These are phyloP conservation scores for Arachnomyces sp. DNA, from an alignment of 2,329 filamentous ascomycete genomes.

Conservation along the genomic window DNA sequence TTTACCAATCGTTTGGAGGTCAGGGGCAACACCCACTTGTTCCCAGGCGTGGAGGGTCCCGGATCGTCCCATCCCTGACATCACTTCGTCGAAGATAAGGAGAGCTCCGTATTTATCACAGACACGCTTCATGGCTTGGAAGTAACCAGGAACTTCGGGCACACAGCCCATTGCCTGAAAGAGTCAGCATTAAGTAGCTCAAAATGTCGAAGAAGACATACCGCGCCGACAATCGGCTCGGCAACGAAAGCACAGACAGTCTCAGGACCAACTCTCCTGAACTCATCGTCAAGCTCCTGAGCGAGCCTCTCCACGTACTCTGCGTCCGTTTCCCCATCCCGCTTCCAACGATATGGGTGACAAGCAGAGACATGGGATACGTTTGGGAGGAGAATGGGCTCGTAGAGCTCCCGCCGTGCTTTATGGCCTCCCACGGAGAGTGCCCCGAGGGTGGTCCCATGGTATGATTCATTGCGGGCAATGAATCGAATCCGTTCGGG, in stretches of 20 bases:
- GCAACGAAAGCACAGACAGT: conserved; percentile 64
- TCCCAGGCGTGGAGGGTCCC: conserved; percentile 53
- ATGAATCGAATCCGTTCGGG: conserved; percentile 54
- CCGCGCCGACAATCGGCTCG: conserved; percentile 63
- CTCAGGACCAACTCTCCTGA: conserved; percentile 53
- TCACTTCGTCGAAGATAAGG: conserved; percentile 71
- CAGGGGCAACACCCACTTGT: conserved; percentile 49
- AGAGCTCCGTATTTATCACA: conserved; percentile 65
- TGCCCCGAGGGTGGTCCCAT: conserved; percentile 61
- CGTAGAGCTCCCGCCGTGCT: conserved; percentile 52
- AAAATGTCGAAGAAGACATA: conserved; percentile 31
- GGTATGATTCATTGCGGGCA: conserved; percentile 57
- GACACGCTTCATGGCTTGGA: conserved; percentile 57
- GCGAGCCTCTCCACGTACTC: conserved; percentile 55
- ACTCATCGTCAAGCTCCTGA: conserved; percentile 59
- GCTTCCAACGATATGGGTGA: conserved; percentile 54
- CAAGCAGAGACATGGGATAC: conserved; percentile 58
- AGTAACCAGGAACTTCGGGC: conserved; percentile 58
- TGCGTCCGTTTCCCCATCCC: conserved; percentile 44
- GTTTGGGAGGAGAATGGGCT: conserved; percentile 49
- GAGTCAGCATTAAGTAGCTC: too few relatives aligned
- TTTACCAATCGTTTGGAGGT: conserved; percentile 54
- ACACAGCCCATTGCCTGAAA: conserved; percentile 59
- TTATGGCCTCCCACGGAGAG: conserved; percentile 57
- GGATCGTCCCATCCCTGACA: conserved; percentile 56